Percentiles rank a stretch among this genome's conserved stretches.
phyloP scores from a whole-genome alignment of 2,329 filamentous ascomycete species.

The Albophoma yamanashiensis region DNA sequence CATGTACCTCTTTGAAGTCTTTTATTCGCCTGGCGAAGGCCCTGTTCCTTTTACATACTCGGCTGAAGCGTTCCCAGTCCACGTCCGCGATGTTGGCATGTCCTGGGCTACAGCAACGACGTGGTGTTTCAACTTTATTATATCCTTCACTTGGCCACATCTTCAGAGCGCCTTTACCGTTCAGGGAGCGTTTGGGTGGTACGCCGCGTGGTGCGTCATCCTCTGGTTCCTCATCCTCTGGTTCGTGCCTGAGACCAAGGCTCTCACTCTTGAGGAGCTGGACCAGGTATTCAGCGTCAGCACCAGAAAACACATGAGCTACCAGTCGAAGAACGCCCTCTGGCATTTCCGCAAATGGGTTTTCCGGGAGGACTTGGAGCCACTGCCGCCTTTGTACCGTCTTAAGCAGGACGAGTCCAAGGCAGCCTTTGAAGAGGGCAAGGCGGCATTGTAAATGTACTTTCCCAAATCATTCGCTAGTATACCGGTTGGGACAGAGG shows the following conservation, averaged over 20 bases:
- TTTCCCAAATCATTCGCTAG: neutral
- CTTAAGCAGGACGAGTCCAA: neutral
- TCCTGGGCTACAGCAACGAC: conserved; percentile 26
- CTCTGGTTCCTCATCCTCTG: conserved; percentile 37
- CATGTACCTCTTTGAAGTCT: conserved; percentile 24
- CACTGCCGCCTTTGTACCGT: conserved; percentile 5
- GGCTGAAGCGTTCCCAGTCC: conserved; percentile 25
- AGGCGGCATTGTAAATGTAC: neutral
- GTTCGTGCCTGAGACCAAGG: conserved; percentile 39
- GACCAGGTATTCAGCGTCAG: conserved; percentile 36
- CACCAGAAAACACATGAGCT: conserved; percentile 25
- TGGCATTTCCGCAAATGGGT: conserved; percentile 7
- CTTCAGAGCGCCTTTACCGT: conserved; percentile 19
- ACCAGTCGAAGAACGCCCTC: conserved; percentile 19
- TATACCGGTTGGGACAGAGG: neutral
- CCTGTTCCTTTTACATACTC: conserved; percentile 27
- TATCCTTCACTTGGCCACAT: conserved; percentile 18
- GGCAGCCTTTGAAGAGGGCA: neutral
- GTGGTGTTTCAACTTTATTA: conserved; percentile 14
- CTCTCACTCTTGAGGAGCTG: conserved; percentile 38
- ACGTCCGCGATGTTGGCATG: conserved; percentile 27
- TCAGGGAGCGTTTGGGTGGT: conserved; percentile 28
- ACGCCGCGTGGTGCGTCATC: conserved; percentile 34
- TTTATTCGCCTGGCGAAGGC: conserved; percentile 23
- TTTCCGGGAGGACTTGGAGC: conserved; percentile 6